phyloP scores from a whole-genome alignment of 129 eudicot species.

The Daucus carota region DH1_v3.0 NC_030387.2:31112001-31112500 shows the following conservation, averaged over 20 bases:
- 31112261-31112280: conserved; percentile 74
- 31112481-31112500: too few species aligned
- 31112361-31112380: too few species aligned
- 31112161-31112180: conserved; percentile 92
- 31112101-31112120: background rate
- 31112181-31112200: conserved; percentile 91
- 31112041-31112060: background rate
- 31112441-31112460: too few species aligned
- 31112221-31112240: conserved; percentile 73
- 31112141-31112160: background rate
- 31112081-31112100: background rate
- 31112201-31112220: conserved; percentile 78
- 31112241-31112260: conserved; percentile 79
- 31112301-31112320: conserved; percentile 49
- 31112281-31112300: conserved; percentile 86
- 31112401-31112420: too few species aligned
- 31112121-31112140: background rate
- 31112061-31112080: background rate
- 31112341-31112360: too few species aligned
- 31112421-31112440: too few species aligned
- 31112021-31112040: background rate
- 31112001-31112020: background rate
- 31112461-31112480: too few species aligned
- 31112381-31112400: too few species aligned
- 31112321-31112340: background rate